phyloP scores from a whole-genome alignment of 345 rosid genomes.

The Erysimum cheiranthoides region DNA sequence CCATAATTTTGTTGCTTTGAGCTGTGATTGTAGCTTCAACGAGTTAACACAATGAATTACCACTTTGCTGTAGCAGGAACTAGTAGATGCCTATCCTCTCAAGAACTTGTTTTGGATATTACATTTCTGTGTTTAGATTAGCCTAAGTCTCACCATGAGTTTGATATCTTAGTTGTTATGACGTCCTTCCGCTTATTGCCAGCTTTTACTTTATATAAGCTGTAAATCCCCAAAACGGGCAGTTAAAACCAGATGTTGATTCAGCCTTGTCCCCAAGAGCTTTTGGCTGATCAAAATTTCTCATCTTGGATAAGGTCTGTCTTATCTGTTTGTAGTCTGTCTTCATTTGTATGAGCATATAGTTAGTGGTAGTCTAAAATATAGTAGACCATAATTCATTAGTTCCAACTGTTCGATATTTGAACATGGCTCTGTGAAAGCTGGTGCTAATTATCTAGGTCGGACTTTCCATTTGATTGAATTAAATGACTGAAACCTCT shows the following conservation, averaged over 20 bases:
- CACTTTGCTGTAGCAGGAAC: constrained; percentile 4
- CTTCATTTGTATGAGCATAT: neutral
- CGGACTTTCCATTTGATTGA: neutral
- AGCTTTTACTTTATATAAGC: neutral
- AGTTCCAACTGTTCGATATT: neutral
- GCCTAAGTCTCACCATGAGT: constrained; percentile 3
- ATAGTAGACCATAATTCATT: too few relatives aligned
- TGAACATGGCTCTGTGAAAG: neutral
- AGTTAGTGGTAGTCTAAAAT: too few relatives aligned
- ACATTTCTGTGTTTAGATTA: constrained; percentile 18
- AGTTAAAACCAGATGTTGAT: neutral
- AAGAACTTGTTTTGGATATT: constrained; percentile 10
- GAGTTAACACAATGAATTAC: neutral
- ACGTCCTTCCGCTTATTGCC: neutral
- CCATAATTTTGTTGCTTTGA: constrained; percentile 7
- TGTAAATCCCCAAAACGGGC: neutral
- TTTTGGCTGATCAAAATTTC: neutral
- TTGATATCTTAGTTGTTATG: neutral
- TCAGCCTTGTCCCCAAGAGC: neutral
- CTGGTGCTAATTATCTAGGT: neutral
- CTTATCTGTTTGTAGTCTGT: neutral
- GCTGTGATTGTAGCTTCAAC: neutral
- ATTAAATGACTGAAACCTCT: neutral
- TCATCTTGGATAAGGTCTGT: neutral
- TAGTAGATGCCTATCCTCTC: neutral